Base-by-base conservation (phyloP, 2,329 filamentous ascomycete genomes). In the Malbranchea zuffiana region DNA sequence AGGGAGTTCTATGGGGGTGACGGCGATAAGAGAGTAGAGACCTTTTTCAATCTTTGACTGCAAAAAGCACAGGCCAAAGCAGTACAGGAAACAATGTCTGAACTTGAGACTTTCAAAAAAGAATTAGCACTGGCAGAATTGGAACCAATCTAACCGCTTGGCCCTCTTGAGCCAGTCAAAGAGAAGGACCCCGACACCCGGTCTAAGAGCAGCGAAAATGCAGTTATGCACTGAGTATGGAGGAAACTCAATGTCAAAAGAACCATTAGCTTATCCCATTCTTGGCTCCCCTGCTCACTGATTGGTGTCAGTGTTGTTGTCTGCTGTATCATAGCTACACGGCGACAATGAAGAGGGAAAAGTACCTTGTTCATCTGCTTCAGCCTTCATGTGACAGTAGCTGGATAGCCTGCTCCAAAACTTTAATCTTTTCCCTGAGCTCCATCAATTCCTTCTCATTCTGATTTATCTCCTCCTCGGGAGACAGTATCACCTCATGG, bases 211-310 rank as follows among this genome's bases (percentile, higher is more conserved):
- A n/a, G n/a, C n/a, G n/a, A 32, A n/a, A 11, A 10, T 32, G 29
- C 29, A 1, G 29, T 19, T 19, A 32, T 32, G 13, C 29, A 12
- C 17, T n/a, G 11, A 32, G 29, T 20, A 32, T 32, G 29, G 29
- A 32, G 29, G 29, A 32, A 32, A 32, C 29, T 19, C 29, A 32
- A 32, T 13, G 3, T 32, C 13, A 19, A 32, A 32, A 32, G 29
- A 10, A 32, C 21, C 6, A 21, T 23, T 32, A n/a, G 4, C 29
- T n/a, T 32, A 32, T 13, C 31, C 19, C 6, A 8, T 30, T 8
- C n/a, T 24, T 37, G 35, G 35, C 18, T 37, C 4, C 35, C 35
- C 17, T 37, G 35, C 15, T 37, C 35, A n/a, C 35, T 37, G 35
- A 10, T 37, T n/a, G 20, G 35, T 37, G 35, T 37, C 19, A 37